Evolutionary conservation across 768 basidiomycete species (phyloP).

Genomic region (Tylopilus vinaceipallidus): DNA sequence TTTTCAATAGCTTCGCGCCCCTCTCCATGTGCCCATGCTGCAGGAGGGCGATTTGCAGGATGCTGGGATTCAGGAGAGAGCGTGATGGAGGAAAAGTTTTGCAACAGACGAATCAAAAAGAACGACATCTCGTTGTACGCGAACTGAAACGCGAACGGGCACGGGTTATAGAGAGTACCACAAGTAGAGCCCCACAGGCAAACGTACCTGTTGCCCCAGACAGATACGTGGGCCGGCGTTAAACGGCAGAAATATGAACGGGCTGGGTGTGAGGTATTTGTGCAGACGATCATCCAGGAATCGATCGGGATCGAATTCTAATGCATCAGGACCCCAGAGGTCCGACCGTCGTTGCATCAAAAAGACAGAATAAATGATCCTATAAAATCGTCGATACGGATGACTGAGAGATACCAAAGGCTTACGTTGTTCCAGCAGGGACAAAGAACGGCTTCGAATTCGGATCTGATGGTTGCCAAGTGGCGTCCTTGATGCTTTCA

Average conservation of each 20-base stretch:
- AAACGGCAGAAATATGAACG: slow-evolving; percentile 42
- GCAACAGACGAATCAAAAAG: slow-evolving; percentile 31
- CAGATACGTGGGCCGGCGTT: slow-evolving; percentile 41
- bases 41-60: slow-evolving; percentile 24
- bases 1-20: slow-evolving; percentile 31
- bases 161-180: neutral
- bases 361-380: slow-evolving; percentile 29
- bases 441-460: slow-evolving; percentile 30
- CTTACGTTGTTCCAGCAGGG: slow-evolving; percentile 23
- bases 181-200: neutral
- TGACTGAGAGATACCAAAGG: neutral
- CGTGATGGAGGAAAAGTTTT: slow-evolving; percentile 24
- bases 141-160: slow-evolving; percentile 24
- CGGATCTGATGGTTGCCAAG: slow-evolving; percentile 22
- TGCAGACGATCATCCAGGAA: slow-evolving; percentile 38
- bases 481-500: slow-evolving; percentile 23
- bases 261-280: slow-evolving; percentile 37
- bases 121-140: slow-evolving; percentile 35
- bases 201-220: slow-evolving; percentile 36
- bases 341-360: slow-evolving; percentile 37
- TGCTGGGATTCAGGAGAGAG: slow-evolving; percentile 30
- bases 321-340: slow-evolving; percentile 38
- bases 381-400: neutral
- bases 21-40: slow-evolving; percentile 23
- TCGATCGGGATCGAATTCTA: slow-evolving; percentile 40